phyloP scores from a whole-genome alignment of 1,139 yeast species.

The Nadsonia starkeyi-henricii region DNA sequence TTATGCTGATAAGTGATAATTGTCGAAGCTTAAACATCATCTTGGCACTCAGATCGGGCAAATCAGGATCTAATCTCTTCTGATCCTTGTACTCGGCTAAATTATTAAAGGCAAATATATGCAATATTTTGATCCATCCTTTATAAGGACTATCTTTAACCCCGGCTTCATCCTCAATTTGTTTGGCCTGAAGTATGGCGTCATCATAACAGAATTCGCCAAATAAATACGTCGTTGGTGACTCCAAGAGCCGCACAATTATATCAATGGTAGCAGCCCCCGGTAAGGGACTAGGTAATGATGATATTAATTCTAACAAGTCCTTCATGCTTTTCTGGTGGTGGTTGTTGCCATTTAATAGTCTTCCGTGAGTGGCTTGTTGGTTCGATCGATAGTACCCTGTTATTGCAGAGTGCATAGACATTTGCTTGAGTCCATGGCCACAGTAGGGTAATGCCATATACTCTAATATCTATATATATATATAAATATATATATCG shows the following conservation, averaged over 20 bases:
- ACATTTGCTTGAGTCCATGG: no score
- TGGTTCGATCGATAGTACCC: no score
- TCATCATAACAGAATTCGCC: background rate
- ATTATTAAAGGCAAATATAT: constrained; percentile 7
- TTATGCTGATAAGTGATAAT: constrained; percentile 8
- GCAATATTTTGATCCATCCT: constrained; percentile 3
- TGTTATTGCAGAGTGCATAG: no score
- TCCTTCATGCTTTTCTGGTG: background rate
- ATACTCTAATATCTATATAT: no score
- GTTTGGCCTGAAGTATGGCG: background rate
- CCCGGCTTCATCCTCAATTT: background rate
- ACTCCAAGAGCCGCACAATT: background rate
- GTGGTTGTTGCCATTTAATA: background rate
- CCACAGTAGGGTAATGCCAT: no score
- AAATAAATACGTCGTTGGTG: background rate
- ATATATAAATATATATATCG: no score
- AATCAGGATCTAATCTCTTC: background rate
- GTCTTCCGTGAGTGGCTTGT: no score
- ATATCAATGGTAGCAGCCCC: background rate
- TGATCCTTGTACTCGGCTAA: constrained; percentile 2
- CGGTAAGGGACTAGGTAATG: background rate
- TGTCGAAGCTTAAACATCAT: constrained; percentile 6
- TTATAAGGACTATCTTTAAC: background rate
- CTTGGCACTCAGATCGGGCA: constrained; percentile 2
- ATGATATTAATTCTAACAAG: background rate